Conservation (phyloP, 352 stramenopile genomes). For the Saprolegnia diclina region DNA sequence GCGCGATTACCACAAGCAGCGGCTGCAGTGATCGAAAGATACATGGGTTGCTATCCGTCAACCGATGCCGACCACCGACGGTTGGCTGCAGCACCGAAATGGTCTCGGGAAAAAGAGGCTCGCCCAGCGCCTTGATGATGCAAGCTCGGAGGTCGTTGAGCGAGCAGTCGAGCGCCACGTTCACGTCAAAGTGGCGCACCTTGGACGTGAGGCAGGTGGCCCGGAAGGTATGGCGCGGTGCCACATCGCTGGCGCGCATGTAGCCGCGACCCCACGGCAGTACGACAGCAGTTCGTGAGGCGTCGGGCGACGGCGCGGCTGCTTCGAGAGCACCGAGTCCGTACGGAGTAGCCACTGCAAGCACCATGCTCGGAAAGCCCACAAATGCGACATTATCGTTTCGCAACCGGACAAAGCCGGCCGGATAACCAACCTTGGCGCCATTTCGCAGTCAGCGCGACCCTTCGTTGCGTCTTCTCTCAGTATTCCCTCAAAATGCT, state of each 20-base stretch:
- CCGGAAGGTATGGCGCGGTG: background rate
- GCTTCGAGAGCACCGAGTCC: no score
- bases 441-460: no score
- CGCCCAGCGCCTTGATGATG: background rate
- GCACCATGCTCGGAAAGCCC: no score
- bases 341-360: no score
- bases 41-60: background rate
- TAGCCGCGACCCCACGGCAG: conserved; percentile 13
- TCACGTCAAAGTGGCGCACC: background rate
- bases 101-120: background rate
- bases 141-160: background rate
- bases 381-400: no score
- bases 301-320: no score
- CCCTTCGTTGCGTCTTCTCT: no score
- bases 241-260: background rate
- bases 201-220: background rate
- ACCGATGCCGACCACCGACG: background rate
- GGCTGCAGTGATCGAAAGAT: conserved; percentile 6
- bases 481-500: no score
- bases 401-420: no score
- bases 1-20: background rate
- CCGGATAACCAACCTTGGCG: no score
- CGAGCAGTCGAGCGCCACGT: background rate
- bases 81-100: conserved; percentile 7
- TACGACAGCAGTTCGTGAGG: background rate